Percentiles rank a stretch among this genome's conserved stretches.
Evolutionary conservation across 169 alveolate species (phyloP).

Genomic region (Eimeria zaria): DNA sequence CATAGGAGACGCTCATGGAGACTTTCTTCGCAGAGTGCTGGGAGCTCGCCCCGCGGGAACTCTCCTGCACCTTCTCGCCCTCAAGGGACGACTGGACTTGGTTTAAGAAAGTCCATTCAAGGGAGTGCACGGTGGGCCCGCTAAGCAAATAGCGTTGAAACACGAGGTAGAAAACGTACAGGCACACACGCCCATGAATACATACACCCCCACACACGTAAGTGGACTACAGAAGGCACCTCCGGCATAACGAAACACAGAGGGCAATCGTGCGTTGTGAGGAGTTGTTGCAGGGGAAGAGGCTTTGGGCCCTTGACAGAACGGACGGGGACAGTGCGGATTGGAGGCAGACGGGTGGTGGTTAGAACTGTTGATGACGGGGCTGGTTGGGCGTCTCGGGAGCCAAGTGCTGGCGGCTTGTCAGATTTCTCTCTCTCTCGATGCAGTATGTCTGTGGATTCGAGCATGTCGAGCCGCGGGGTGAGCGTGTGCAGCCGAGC

Average conservation of each 20-base stretch:
- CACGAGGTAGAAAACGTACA: background rate
- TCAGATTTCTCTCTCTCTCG: slow-evolving; percentile 70
- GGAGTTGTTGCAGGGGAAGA: slow-evolving; percentile 14
- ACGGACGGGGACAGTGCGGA: slow-evolving; percentile 39
- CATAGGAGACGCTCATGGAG: slow-evolving; percentile 73
- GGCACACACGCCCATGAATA: too few relatives aligned
- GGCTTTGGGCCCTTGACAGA: slow-evolving; percentile 32
- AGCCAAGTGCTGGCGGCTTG: slow-evolving; percentile 62
- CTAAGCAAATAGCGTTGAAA: background rate
- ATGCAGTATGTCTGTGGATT: slow-evolving; percentile 72
- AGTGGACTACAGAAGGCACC: background rate
- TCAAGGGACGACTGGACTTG: slow-evolving; percentile 56
- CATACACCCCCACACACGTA: too few relatives aligned
- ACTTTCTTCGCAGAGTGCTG: slow-evolving; percentile 65
- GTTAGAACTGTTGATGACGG: slow-evolving; percentile 61
- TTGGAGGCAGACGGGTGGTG: slow-evolving; percentile 69
- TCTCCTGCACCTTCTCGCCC: slow-evolving; percentile 54
- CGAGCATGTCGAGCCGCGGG: slow-evolving; percentile 64
- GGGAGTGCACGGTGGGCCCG: slow-evolving; percentile 23
- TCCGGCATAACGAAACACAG: background rate
- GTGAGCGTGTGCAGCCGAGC: slow-evolving; percentile 77
- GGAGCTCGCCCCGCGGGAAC: slow-evolving; percentile 61
- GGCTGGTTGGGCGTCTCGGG: slow-evolving; percentile 73
- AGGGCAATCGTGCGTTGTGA: background rate
- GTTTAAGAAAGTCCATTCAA: slow-evolving; percentile 23